Base-by-base conservation (phyloP, 495 filamentous ascomycete species). In the Durotheca rogersii region DNA sequence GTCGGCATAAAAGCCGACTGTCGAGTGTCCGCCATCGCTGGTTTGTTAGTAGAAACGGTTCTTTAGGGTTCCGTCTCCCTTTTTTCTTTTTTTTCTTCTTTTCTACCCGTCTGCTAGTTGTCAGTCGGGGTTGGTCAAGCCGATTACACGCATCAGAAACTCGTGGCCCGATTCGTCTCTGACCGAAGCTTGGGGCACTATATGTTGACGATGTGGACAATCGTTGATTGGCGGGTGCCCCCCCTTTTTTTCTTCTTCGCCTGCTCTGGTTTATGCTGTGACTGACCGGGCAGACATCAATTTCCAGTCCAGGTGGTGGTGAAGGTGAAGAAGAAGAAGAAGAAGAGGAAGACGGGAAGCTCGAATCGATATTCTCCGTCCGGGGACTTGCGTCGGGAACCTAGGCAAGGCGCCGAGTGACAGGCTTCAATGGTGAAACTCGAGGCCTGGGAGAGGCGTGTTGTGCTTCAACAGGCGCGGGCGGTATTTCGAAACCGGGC, bases 1-100 rank as follows among this genome's bases (percentile, higher is more conserved):
- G 83, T 83, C 61, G 92, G 90, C 75, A 98, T 76, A 40, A 91
- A 83, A 72, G 80, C 83, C 72, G 81, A 81, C 50, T 80, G 76
- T 60, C 83, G 72, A 55, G 73, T 69, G 31, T 69, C 53, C 25
- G 67, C 66, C 52, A 75, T 71, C 77, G 78, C n/a, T n/a, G n/a
- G n/a, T n/a, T n/a, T n/a, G n/a, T n/a, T n/a, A n/a, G n/a, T n/a
- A n/a, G n/a, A n/a, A n/a, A n/a, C n/a, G n/a, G n/a, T n/a, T n/a
- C n/a, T n/a, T 59, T 32, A 32, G 6, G 18, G 47, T 52, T 29
- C 16, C 36, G 62, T 42, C 42, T 45, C 45, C 41, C 51, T 33
- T 35, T 46, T 49, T 49, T 16, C 47, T 35, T 54, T 47, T 61
- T 45, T 39, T 43, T 19, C 40, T 41, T 48, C 30, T 43, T 43